Evolutionary conservation across 441 rosid genomes (phyloP).

Genomic region (Adansonia madagascariensis): DNA sequence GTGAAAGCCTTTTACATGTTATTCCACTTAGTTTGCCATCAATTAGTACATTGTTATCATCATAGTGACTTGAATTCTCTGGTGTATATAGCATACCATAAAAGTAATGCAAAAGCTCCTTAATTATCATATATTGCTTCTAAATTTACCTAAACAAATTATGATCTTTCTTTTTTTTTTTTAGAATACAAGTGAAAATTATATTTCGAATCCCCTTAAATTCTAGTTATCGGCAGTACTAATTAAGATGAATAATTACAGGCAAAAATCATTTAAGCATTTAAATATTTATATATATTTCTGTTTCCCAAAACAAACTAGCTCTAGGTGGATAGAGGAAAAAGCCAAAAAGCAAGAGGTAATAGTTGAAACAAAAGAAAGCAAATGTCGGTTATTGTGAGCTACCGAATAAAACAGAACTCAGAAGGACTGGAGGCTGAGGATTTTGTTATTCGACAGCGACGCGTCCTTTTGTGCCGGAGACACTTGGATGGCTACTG

Average conservation of each 20-base stretch:
- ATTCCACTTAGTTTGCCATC: neutral
- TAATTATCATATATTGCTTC: neutral
- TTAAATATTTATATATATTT: too few species aligned
- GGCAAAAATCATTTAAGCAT: too few species aligned
- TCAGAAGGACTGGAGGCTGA: neutral
- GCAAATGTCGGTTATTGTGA: slow-evolving; percentile 26
- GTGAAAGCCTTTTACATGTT: neutral
- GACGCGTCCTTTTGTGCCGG: slow-evolving; percentile 33
- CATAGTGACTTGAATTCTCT: neutral
- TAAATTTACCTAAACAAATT: too few species aligned
- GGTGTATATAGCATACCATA: neutral
- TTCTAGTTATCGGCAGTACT: too few species aligned
- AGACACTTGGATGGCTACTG: slow-evolving; percentile 25
- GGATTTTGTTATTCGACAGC: slow-evolving; percentile 27
- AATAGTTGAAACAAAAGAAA: neutral
- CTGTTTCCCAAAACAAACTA: too few species aligned
- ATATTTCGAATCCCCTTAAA: too few species aligned
- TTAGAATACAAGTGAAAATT: too few species aligned
- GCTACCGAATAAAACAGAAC: slow-evolving; percentile 29
- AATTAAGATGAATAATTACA: too few species aligned
- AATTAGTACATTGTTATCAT: neutral
- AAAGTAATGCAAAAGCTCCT: neutral
- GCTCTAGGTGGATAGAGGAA: neutral
- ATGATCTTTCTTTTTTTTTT: too few species aligned
- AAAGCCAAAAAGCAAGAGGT: neutral